A percentile compares a stretch with the other conserved stretches of the same genome.
Evolutionary conservation across 164 flowering plant genomes (phyloP).

Genomic region (Nelumbo lutea): DNA sequence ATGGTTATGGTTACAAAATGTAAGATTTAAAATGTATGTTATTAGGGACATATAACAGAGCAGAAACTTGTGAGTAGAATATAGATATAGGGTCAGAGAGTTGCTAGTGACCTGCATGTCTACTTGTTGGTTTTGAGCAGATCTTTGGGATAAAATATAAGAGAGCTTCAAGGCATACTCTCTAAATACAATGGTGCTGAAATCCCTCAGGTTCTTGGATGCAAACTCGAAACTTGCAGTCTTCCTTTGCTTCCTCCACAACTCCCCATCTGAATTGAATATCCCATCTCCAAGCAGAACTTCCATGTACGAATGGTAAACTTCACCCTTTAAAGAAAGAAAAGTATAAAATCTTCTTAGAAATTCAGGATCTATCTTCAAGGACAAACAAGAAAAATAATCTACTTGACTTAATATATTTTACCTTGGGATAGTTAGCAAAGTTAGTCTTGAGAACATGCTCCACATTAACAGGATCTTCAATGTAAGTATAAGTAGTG

Average conservation of each 20-base stretch:
- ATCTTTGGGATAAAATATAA: slow-evolving; percentile 50
- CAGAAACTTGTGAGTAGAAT: background rate
- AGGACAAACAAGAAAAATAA: background rate
- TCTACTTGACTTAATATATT: background rate
- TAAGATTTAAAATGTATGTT: no score
- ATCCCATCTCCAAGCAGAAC: slow-evolving; percentile 91
- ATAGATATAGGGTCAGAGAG: background rate
- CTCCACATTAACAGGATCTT: slow-evolving; percentile 83
- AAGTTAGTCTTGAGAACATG: slow-evolving; percentile 84
- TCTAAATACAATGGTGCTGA: slow-evolving; percentile 78
- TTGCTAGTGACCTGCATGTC: slow-evolving; percentile 74
- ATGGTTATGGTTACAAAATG: no score
- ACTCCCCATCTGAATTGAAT: slow-evolving; percentile 86
- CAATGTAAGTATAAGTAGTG: slow-evolving; percentile 80
- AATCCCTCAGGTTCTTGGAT: slow-evolving; percentile 86
- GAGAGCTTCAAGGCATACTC: slow-evolving; percentile 78
- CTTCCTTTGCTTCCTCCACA: slow-evolving; percentile 85
- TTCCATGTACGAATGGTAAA: slow-evolving; percentile 89
- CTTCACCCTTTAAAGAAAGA: slow-evolving; percentile 47
- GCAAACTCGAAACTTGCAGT: slow-evolving; percentile 96
- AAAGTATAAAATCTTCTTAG: background rate
- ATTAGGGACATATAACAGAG: no score
- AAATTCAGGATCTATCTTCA: no score
- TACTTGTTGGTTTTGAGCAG: slow-evolving; percentile 36
- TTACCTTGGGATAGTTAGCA: slow-evolving; percentile 86